These are phyloP conservation scores for Fusarium sp. DNA, from an alignment of 2,329 filamentous ascomycete genomes.

Conservation along the genomic window DNA sequence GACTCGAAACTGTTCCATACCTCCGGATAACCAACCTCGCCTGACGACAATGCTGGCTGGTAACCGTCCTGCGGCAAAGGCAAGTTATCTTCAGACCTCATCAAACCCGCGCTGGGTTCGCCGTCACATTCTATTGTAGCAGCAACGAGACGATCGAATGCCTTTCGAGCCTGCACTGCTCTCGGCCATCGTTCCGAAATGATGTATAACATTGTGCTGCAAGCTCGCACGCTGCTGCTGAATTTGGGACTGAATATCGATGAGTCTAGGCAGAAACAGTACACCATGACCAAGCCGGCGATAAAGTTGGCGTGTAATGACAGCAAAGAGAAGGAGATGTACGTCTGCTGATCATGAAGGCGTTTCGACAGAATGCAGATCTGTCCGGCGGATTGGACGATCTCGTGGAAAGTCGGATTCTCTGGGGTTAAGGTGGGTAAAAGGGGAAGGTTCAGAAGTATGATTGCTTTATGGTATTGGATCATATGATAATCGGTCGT, in stretches of 20 bases:
- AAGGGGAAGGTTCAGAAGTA: neutral
- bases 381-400: constrained; percentile 3
- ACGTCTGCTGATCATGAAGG: neutral
- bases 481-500: neutral
- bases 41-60: neutral
- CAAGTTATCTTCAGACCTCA: neutral
- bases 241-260: neutral
- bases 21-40: neutral
- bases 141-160: constrained; percentile 2
- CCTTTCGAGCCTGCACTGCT: neutral
- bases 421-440: neutral
- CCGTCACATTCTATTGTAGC: neutral
- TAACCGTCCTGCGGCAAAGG: neutral
- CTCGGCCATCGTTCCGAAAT: neutral
- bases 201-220: neutral
- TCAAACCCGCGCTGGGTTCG: accelerated
- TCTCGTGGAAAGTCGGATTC: neutral
- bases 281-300: neutral
- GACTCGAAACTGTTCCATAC: neutral
- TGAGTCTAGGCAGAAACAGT: neutral
- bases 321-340: constrained; percentile 1
- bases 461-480: neutral
- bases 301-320: constrained; percentile 2
- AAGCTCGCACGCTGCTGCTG: neutral
- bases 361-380: neutral